These are phyloP conservation scores for Fusarium proliferatum DNA, from an alignment of 2,329 filamentous ascomycete genomes.

Conservation along the genomic window DNA sequence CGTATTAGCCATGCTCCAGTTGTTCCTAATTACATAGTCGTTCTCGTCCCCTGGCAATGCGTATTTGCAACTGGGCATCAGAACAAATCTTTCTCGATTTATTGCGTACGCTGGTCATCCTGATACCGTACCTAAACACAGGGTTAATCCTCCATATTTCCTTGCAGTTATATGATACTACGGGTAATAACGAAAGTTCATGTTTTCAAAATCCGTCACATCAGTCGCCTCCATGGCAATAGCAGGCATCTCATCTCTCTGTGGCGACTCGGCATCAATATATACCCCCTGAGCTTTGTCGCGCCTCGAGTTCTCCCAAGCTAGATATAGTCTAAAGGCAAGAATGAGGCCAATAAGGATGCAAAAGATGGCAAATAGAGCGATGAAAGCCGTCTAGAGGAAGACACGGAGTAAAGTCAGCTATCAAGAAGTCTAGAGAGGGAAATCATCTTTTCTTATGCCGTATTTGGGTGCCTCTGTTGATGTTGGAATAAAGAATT, in stretches of 20 bases:
- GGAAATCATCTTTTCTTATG: rapidly evolving
- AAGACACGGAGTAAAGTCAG: neutral
- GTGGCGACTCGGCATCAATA: neutral
- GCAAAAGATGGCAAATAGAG: neutral
- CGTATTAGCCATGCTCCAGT: no score
- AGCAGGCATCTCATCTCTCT: neutral
- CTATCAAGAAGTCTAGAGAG: rapidly evolving
- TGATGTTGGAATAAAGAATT: neutral
- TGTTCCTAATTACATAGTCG: no score
- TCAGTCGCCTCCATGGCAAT: neutral
- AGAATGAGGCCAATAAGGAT: neutral
- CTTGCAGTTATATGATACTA: neutral
- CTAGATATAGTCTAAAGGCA: neutral
- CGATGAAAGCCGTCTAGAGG: neutral
- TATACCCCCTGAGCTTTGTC: neutral
- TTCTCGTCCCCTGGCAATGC: no score
- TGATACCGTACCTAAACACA: no score
- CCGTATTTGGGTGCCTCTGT: neutral
- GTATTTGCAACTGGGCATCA: no score
- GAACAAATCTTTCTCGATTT: no score
- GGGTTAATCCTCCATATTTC: no score
- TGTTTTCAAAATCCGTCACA: neutral
- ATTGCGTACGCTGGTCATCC: no score
- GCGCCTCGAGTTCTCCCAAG: neutral
- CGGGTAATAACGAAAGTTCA: neutral